These are phyloP conservation scores for Dactylellina drechsleri DNA, from an alignment of 2,329 filamentous ascomycete genomes.

Conservation along the genomic window DNA sequence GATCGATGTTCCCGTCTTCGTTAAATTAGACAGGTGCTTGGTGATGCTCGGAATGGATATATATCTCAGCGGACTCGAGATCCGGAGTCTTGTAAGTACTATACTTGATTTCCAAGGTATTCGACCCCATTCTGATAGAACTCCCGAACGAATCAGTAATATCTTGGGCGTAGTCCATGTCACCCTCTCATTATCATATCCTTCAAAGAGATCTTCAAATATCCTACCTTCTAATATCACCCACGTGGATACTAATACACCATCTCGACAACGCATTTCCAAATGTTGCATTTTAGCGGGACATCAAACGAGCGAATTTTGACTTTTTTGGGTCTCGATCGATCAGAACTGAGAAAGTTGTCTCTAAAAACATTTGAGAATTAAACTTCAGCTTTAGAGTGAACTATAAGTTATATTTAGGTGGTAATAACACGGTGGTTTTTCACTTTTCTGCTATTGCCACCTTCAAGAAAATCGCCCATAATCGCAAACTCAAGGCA, in stretches of 20 bases:
- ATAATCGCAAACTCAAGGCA: no score
- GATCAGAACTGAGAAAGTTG: conserved; percentile 5
- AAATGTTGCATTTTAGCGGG: conserved; percentile 26
- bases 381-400: conserved; percentile 1
- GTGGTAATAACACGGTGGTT: conserved; percentile 3
- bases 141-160: no score
- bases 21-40: no score
- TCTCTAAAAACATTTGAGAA: conserved; percentile 4
- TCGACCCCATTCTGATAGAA: no score
- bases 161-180: no score
- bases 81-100: no score
- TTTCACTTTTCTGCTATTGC: no score
- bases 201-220: neutral
- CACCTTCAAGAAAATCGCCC: no score
- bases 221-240: neutral
- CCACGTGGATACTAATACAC: neutral
- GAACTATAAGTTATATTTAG: neutral
- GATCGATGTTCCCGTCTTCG: no score
- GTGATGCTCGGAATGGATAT: no score
- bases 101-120: no score
- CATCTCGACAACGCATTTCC: conserved; percentile 18
- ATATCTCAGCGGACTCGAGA: no score
- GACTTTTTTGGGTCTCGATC: neutral
- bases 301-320: neutral
- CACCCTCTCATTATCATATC: neutral